phyloP scores from a whole-genome alignment of 192 early-diverging fungal species.

The Haplosporangium gracile region DNA sequence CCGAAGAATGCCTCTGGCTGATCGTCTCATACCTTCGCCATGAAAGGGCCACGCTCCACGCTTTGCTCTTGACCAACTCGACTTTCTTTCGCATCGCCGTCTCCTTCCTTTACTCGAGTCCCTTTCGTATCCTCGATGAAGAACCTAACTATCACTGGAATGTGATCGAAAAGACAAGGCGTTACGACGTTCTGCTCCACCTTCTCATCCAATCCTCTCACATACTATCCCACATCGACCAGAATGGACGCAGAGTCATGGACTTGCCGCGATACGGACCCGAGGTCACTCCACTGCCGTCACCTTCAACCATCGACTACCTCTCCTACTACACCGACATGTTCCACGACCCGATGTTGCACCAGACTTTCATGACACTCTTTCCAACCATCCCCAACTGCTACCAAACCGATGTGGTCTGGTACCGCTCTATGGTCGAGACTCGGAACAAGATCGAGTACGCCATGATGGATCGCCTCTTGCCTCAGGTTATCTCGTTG shows the following conservation, averaged over 20 bases:
- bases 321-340: conserved; percentile 45
- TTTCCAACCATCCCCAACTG: conserved; percentile 53
- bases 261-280: conserved; percentile 40
- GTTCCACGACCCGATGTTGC: conserved; percentile 54
- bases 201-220: conserved; percentile 43
- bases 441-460: conserved; percentile 39
- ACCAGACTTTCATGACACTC: conserved; percentile 49
- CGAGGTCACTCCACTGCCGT: conserved; percentile 25
- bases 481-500: conserved; percentile 30
- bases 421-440: conserved; percentile 49
- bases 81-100: conserved; percentile 45
- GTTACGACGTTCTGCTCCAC: conserved; percentile 38
- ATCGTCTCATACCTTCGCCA: conserved; percentile 31
- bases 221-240: conserved; percentile 16
- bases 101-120: conserved; percentile 36
- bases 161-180: conserved; percentile 23
- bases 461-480: conserved; percentile 38
- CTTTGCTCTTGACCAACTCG: conserved; percentile 28
- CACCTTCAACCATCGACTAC: conserved; percentile 50
- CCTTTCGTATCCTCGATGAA: conserved; percentile 43
- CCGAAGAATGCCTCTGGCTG: conserved; percentile 57
- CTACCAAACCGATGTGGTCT: conserved; percentile 42
- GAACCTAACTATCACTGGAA: conserved; percentile 37
- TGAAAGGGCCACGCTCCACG: conserved; percentile 36
- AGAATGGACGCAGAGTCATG: neutral